phyloP scores from a whole-genome alignment of 768 basidiomycete genomes.

The Nidula microcarpa region DNA sequence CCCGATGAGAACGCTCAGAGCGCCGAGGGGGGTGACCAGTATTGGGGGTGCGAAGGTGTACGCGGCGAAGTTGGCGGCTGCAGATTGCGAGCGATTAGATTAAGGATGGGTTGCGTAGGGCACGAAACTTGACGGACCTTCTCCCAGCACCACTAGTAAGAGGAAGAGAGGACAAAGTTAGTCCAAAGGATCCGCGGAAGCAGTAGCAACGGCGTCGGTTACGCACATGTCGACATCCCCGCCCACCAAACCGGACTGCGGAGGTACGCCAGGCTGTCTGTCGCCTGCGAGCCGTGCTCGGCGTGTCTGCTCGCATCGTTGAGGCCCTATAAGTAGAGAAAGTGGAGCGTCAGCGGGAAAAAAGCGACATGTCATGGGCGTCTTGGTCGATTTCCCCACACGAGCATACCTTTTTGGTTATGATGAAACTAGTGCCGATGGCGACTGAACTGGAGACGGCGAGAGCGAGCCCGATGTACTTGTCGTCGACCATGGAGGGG shows the following conservation, averaged over 20 bases:
- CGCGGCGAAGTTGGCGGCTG: constrained; percentile 90
- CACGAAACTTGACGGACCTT: constrained; percentile 49
- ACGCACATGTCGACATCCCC: constrained; percentile 88
- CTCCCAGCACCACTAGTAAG: constrained; percentile 80
- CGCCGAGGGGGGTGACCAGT: constrained; percentile 97
- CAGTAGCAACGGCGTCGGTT: neutral
- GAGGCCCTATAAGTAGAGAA: constrained; percentile 60
- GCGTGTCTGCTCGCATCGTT: constrained; percentile 72
- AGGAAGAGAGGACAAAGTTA: neutral
- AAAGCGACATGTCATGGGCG: neutral
- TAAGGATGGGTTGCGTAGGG: neutral
- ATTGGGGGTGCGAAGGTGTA: constrained; percentile 98
- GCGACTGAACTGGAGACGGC: constrained; percentile 81
- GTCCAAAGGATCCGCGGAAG: neutral
- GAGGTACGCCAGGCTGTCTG: constrained; percentile 84
- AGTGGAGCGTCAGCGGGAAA: constrained; percentile 7
- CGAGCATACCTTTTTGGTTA: constrained; percentile 88
- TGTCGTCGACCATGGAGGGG: constrained; percentile 76
- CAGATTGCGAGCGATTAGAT: constrained; percentile 3
- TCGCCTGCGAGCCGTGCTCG: constrained; percentile 52
- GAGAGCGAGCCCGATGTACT: constrained; percentile 90
- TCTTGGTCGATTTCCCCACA: too few species aligned
- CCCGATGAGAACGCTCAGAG: constrained; percentile 95
- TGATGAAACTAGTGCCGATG: constrained; percentile 96
- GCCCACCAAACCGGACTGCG: constrained; percentile 97